Base-by-base conservation (phyloP, 345 rosid species). In the Moricandia arvensis region DNA sequence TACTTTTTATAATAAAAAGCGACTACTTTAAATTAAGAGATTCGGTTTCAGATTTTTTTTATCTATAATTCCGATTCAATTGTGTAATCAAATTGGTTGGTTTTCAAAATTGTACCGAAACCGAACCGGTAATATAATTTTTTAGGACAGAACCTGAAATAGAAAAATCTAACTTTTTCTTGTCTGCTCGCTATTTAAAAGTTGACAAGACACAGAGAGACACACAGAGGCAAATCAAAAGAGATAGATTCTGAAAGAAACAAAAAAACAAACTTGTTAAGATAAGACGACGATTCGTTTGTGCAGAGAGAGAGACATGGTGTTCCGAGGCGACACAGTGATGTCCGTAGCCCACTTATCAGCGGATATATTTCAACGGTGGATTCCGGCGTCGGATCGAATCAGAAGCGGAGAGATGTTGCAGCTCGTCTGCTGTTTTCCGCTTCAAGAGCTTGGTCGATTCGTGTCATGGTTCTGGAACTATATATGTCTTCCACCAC, bases 401-500 rank as follows among this genome's bases (percentile, higher is more conserved):
- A 38, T 91, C 35, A 85, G 76, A 79, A 80, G 85, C 79, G 75
- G 74, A 6, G 89, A 86, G 87, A 83, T 91, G 66, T 81, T 91
- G 27, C 85, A 89, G 69, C 90, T 91, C 43, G 72, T 89, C 4
- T 91, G 89, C 67, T 91, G 88, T 80, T 76, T 89, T 53, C 95
- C 95, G 16, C 82, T 91, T 31, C 86, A 84, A 8, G 88, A 89
- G 68, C 65, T 91, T 55, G 97, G 97, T 73, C 92, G 89, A 45
- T 77, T 91, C 54, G 83, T 84, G 43, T 83, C 86, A 4, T 87
- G 85, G 80, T 65, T 89, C 71, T 91, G 94, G 94, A 87, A 88
- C 47, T 89, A 81, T 47, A 80, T 91, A 7, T 91, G 91, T 75
- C 84, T 87, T 47, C 87, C 93, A 13, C 88, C 87, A 0, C 88